Evolutionary conservation across 805 yeast species (phyloP), one percentile per base, ranked within the genome.

Genomic region (Wickerhamomyces chambardii): DNA sequence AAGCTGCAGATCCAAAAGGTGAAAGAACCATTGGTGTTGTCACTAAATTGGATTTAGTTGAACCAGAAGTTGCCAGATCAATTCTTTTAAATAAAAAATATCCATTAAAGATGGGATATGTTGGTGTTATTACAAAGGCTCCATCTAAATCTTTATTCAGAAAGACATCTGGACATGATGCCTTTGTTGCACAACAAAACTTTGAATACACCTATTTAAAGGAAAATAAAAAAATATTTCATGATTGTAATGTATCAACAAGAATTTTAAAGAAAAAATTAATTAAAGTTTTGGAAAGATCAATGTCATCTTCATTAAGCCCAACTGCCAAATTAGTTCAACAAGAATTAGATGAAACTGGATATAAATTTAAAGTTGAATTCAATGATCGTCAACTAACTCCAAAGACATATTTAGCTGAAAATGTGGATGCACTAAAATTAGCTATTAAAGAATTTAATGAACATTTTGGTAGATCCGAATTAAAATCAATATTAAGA

Each of bases 1-100:
- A 89, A 44, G 41, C 67, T 14, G 89, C 92, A 0, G 99, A 92
- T 56, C 98, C 98, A 15, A 68, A 75, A 32, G 98, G 99, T 32
- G 90, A 85, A 52, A 73, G 99, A 55, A 92, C 98, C 0, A 82
- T 92, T 41, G 99, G 99, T 35, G 97, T 92, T 8, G 77, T 92
- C 35, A 92, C 98, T 4, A 92, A 92, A 54, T 58, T 94, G 56
- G 99, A 92, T 59, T 67, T 92, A 35, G 95, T 94, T 2, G 83
- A 78, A 17, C 82, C 96, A 0, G 70, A 69, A 31, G 58, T 66
- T 14, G 98, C 95, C 0, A 70, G 74, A 33, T 66, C 63, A 7
- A 73, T 84, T 16, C 63, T 92, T 40, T 68, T 72, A 21, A 90
- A 90, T 58, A 76, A 70, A 43, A 84, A 79, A 49, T 94, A 94